Percentiles rank a stretch among this genome's conserved stretches.
phyloP scores from a whole-genome alignment of 306 rosid species.

The Acacia melanoxylon region DNA sequence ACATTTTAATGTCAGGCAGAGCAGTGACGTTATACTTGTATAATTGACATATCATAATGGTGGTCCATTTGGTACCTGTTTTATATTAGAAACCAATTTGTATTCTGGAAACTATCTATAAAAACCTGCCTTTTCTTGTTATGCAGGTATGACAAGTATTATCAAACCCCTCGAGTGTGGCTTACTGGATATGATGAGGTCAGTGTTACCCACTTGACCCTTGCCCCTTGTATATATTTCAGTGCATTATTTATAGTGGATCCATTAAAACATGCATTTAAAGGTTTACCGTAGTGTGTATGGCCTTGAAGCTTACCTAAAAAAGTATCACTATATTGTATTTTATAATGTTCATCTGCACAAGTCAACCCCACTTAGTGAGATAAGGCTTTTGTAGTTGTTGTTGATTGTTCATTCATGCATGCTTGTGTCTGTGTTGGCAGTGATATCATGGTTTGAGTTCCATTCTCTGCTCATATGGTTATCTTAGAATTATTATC shows the following conservation, averaged over 20 bases:
- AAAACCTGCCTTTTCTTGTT: slow-evolving; percentile 9
- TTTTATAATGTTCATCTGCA: too few species aligned
- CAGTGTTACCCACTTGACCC: slow-evolving; percentile 27
- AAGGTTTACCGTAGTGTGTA: neutral
- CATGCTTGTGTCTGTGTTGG: neutral
- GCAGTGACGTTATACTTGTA: neutral
- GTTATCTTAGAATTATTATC: neutral
- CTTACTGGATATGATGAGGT: slow-evolving; percentile 99
- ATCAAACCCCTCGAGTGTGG: slow-evolving; percentile 99
- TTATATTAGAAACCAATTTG: slow-evolving; percentile 7
- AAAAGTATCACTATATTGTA: too few species aligned
- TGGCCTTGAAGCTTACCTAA: neutral
- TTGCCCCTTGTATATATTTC: slow-evolving; percentile 7
- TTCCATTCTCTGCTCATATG: neutral
- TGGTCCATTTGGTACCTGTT: neutral
- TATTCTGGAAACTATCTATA: slow-evolving; percentile 20
- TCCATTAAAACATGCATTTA: neutral
- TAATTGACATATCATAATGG: neutral
- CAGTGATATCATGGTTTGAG: neutral
- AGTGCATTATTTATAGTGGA: slow-evolving; percentile 2
- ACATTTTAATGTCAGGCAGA: neutral
- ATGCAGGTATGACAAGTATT: slow-evolving; percentile 91
- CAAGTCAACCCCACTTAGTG: too few species aligned
- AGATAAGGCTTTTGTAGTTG: too few species aligned
- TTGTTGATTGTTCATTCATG: neutral